These are phyloP conservation scores for Phytophthora uliginosa DNA, from an alignment of 352 stramenopile genomes.

Conservation along the genomic window DNA sequence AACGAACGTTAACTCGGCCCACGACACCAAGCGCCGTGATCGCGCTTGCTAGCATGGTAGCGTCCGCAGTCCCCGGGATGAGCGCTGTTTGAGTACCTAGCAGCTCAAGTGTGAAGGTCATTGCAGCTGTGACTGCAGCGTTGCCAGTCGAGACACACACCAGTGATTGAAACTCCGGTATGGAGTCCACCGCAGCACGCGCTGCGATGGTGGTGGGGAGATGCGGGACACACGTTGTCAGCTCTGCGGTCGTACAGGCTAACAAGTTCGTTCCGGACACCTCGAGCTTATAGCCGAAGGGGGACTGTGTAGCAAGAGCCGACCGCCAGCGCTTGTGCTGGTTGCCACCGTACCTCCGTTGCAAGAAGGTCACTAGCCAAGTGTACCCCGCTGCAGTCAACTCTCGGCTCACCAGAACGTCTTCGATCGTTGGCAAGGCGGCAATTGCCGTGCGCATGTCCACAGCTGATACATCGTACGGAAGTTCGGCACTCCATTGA, in stretches of 20 bases:
- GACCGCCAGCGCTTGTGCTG: constrained; percentile 67
- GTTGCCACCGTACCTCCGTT: constrained; percentile 61
- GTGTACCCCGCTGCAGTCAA: constrained; percentile 78
- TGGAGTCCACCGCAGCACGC: constrained; percentile 51
- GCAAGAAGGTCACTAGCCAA: constrained; percentile 81
- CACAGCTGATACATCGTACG: constrained; percentile 86
- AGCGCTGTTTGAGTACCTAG: constrained; percentile 59
- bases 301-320: constrained; percentile 42
- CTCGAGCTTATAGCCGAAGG: constrained; percentile 62
- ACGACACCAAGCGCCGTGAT: constrained; percentile 66
- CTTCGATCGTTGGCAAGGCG: constrained; percentile 69
- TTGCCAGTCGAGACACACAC: constrained; percentile 45
- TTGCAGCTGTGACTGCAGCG: constrained; percentile 17
- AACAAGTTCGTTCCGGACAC: constrained; percentile 65
- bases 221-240: constrained; percentile 48
- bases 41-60: constrained; percentile 46
- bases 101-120: constrained; percentile 73
- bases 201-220: constrained; percentile 56
- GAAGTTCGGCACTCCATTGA: constrained; percentile 88
- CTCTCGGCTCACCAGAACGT: constrained; percentile 60
- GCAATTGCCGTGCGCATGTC: constrained; percentile 74
- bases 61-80: constrained; percentile 9
- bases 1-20: constrained; percentile 63
- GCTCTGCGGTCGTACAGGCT: constrained; percentile 58
- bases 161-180: constrained; percentile 69